Evolutionary conservation across 2,329 filamentous ascomycete species (phyloP).

Genomic region (Hirsutella rhossiliensis): DNA sequence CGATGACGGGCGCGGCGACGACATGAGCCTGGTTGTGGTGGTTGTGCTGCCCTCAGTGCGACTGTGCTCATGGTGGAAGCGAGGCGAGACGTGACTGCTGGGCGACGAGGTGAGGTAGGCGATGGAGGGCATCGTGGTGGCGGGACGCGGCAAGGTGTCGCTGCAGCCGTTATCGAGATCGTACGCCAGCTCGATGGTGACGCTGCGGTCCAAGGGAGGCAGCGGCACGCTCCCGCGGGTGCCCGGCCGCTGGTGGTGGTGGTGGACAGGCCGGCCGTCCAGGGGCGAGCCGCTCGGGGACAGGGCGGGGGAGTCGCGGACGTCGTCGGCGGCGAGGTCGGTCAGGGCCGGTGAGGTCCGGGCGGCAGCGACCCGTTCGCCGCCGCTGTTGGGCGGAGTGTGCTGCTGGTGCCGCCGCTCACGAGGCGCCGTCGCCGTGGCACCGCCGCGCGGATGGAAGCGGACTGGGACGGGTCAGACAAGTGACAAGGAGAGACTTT

Average conservation of each 20-base stretch:
- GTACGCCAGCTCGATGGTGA: too few species aligned
- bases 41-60: neutral
- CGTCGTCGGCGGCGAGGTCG: neutral
- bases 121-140: constrained; percentile 1
- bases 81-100: neutral
- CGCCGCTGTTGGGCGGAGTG: neutral
- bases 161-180: neutral
- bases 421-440: neutral
- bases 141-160: neutral
- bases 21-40: neutral
- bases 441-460: constrained; percentile 8
- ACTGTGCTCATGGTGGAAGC: too few species aligned
- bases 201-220: too few species aligned
- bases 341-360: neutral
- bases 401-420: constrained; percentile 1
- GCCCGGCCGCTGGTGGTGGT: too few species aligned
- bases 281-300: neutral
- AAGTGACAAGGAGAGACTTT: neutral
- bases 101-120: constrained; percentile 3
- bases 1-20: neutral
- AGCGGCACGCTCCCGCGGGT: too few species aligned
- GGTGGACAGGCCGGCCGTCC: too few species aligned
- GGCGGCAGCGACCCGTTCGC: neutral
- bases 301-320: neutral
- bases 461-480: constrained; percentile 4